Evolutionary conservation across 805 yeast genomes (phyloP).

Genomic region (Blastobotrys chiropterorum): DNA sequence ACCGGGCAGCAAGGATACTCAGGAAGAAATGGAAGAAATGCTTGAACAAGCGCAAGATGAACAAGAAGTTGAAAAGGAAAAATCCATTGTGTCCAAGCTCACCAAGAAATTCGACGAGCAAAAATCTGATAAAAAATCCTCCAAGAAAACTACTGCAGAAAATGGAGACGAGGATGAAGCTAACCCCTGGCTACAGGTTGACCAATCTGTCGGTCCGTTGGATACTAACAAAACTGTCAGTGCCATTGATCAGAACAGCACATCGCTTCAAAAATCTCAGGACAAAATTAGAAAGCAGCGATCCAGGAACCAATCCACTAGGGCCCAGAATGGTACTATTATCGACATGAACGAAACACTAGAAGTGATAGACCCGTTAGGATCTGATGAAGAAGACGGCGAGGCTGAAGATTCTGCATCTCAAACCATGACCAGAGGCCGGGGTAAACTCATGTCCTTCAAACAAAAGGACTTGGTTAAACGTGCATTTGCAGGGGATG

Average conservation of each 20-base stretch:
- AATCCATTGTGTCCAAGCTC: constrained; percentile 10
- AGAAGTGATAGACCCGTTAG: constrained; percentile 43
- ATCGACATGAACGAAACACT: constrained; percentile 43
- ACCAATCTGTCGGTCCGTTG: too few relatives aligned
- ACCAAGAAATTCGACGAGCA: constrained; percentile 5
- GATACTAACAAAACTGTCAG: too few relatives aligned
- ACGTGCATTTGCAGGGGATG: constrained; percentile 97
- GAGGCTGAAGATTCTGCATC: constrained; percentile 39
- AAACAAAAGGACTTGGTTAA: constrained; percentile 75
- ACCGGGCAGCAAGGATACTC: constrained; percentile 47
- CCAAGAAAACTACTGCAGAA: constrained; percentile 4
- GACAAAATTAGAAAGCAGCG: constrained; percentile 39
- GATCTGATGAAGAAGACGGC: constrained; percentile 36
- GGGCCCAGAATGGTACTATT: constrained; percentile 21
- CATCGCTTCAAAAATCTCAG: constrained; percentile 40
- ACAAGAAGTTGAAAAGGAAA: constrained; percentile 14
- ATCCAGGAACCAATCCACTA: constrained; percentile 11
- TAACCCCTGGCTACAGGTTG: constrained; percentile 33
- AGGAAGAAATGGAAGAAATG: constrained; percentile 21
- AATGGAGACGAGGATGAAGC: constrained; percentile 17
- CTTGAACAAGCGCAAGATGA: constrained; percentile 26
- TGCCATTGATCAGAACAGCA: too few relatives aligned
- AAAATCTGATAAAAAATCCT: constrained; percentile 1
- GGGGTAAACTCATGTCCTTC: constrained; percentile 44
- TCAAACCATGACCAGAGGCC: constrained; percentile 21